Percentiles rank a stretch among this genome's conserved stretches.
phyloP scores from a whole-genome alignment of 805 yeast species.

The Candida vaughaniae region DNA sequence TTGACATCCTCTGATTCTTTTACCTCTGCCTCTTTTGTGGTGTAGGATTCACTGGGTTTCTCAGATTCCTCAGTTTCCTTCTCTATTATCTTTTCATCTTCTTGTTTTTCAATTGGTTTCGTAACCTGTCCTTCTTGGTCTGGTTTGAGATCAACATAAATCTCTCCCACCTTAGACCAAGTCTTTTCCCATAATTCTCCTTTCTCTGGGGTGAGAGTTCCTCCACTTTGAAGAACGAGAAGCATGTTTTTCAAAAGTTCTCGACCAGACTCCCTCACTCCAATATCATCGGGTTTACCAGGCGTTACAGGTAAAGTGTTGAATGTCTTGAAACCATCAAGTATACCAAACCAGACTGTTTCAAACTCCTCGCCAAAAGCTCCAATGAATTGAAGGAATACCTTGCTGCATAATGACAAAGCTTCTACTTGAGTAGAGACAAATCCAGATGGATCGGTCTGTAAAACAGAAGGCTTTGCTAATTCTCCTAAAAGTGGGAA shows the following conservation, averaged over 20 bases:
- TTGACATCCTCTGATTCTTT: too few species aligned
- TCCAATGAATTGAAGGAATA: constrained; percentile 34
- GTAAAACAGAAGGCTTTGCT: constrained; percentile 57
- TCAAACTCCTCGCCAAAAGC: constrained; percentile 22
- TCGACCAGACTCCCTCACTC: constrained; percentile 30
- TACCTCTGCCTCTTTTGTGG: too few species aligned
- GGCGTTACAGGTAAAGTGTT: constrained; percentile 20
- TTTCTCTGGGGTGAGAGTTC: constrained; percentile 20
- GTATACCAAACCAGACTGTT: constrained; percentile 33
- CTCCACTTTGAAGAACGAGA: constrained; percentile 32
- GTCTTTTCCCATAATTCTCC: constrained; percentile 30
- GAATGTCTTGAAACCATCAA: constrained; percentile 31
- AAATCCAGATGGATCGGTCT: constrained; percentile 64
- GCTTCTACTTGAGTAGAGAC: constrained; percentile 65
- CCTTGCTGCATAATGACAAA: constrained; percentile 64
- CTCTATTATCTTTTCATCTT: neutral
- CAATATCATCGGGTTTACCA: constrained; percentile 13
- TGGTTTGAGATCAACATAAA: constrained; percentile 28
- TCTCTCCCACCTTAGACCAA: constrained; percentile 28
- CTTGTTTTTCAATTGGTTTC: neutral
- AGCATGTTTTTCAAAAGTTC: constrained; percentile 44
- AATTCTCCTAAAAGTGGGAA: constrained; percentile 71
- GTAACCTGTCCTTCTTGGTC: neutral
- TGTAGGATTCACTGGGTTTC: too few species aligned
- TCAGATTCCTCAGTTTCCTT: too few species aligned